Conservation (phyloP, 164 flowering plant genomes). For the Berberis vulgaris region DNA sequence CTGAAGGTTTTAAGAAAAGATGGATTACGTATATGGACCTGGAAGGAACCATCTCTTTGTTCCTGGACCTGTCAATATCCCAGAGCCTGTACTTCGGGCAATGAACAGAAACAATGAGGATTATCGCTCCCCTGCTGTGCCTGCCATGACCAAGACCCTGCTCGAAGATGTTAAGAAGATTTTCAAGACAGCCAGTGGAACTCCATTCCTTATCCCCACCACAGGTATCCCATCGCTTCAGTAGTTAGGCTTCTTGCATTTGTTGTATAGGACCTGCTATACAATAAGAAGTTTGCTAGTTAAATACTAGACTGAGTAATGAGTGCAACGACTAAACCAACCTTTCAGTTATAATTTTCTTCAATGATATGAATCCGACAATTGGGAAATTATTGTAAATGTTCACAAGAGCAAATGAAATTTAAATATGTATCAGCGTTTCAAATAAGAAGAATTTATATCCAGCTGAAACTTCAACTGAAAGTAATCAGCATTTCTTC, state of each 20-base stretch:
- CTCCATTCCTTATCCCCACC: conserved; percentile 84
- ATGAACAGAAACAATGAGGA: conserved; percentile 99
- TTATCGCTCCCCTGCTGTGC: conserved; percentile 91
- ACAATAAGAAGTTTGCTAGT: too few relatives aligned
- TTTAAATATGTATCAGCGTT: too few relatives aligned
- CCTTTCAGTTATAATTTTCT: too few relatives aligned
- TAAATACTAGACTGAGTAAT: too few relatives aligned
- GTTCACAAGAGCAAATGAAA: too few relatives aligned
- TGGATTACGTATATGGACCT: conserved; percentile 84
- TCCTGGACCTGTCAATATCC: conserved; percentile 97
- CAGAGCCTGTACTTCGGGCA: conserved; percentile 84
- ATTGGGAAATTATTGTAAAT: too few relatives aligned
- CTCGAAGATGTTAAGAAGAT: conserved; percentile 95
- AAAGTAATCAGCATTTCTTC: too few relatives aligned
- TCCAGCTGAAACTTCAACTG: too few relatives aligned
- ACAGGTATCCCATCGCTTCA: conserved; percentile 45
- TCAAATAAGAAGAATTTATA: too few relatives aligned
- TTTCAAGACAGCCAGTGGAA: conserved; percentile 85
- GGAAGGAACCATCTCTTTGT: conserved; percentile 97
- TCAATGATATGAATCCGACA: too few relatives aligned
- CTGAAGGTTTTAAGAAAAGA: conserved; percentile 25
- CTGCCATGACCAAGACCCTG: conserved; percentile 77
- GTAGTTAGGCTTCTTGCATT: neutral
- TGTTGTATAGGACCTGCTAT: too few relatives aligned
- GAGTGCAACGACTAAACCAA: too few relatives aligned